Base-by-base conservation (phyloP, 2,329 filamentous ascomycete genomes). In the Thielaviopsis populi region DNA sequence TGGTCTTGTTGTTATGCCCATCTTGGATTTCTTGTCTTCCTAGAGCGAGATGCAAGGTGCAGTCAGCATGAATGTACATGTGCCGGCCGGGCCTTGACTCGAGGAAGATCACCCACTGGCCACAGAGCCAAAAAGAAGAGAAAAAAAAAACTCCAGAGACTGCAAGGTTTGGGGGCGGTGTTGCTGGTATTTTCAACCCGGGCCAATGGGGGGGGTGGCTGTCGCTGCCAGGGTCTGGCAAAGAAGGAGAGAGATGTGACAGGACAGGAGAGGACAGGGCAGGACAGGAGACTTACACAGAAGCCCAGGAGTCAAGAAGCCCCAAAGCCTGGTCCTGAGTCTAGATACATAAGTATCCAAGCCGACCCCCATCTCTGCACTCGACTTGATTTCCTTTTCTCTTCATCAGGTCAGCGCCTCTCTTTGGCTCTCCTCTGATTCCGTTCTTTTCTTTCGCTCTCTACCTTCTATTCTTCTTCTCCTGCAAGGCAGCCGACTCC, bases 351-450 rank as follows among this genome's bases (percentile, higher is more conserved):
- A 56, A 56, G 50, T 56, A 56, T 56, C 50, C 10, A 56, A 27
- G 27, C 50, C 27, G 50, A 22, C n/a, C 50, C 50, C 42, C n/a
- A 17, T 56, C 50, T 56, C 50, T 56, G 13, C 24, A 3, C 24
- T 3, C 6, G 50, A 30, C 11, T 48, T 46, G 43, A n/a, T 27
- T 40, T 65, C 48, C 24, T 58, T 37, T 61, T 19, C 40, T 61
- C 50, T 50, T 58, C 59, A 61, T 65, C 63, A 30, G 33, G 19
- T 41, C 43, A 17, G 63, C 40, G 42, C 56, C 59, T 46, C 27
- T 61, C 43, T 60, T 19, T 33, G 50, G 50, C 50, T 19, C 50
- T 56, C 50, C n/a, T 56, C 50, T 56, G 50, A 19, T 56, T 56
- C 50, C 50, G 27, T n/a, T 56, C 50, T 24, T 60, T 48, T 30